A percentile compares a stretch with the other conserved stretches of the same genome.
phyloP scores from a whole-genome alignment of 2,329 filamentous ascomycete species.

The Microsporum canis region DNA sequence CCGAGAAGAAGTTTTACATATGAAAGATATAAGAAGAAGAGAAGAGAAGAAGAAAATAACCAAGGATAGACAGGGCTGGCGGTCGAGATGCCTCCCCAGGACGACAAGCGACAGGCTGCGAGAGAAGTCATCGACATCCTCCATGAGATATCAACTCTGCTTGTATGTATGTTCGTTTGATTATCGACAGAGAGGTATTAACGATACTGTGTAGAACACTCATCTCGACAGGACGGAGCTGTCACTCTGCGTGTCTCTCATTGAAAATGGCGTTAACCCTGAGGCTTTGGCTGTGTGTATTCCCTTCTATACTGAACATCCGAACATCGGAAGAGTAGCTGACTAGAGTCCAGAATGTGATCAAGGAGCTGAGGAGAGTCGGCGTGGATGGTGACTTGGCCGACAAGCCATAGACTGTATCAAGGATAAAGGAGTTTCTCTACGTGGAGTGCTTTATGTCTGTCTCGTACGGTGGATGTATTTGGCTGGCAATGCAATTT shows the following conservation, averaged over 20 bases:
- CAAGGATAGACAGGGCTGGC: not conserved
- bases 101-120: constrained; percentile 40
- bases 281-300: constrained; percentile 72
- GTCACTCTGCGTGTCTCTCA: constrained; percentile 89
- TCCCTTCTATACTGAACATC: not conserved
- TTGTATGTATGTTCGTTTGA: constrained; percentile 23
- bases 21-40: not conserved
- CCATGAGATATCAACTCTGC: constrained; percentile 38
- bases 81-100: constrained; percentile 30
- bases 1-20: not conserved
- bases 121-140: constrained; percentile 42
- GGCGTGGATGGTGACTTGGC: not conserved
- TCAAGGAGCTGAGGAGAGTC: constrained; percentile 30
- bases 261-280: constrained; percentile 94
- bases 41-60: not conserved
- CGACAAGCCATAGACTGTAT: not conserved
- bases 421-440: too few species aligned
- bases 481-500: not conserved
- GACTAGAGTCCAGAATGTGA: constrained; percentile 29
- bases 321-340: not conserved
- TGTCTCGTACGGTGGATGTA: too few species aligned
- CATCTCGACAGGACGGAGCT: constrained; percentile 81
- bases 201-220: constrained; percentile 58
- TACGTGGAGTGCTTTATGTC: too few species aligned
- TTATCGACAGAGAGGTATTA: not conserved